phyloP scores from a whole-genome alignment of 1,284 basidiomycete species.

The Pseudozyma tsukubaensis region DNA sequence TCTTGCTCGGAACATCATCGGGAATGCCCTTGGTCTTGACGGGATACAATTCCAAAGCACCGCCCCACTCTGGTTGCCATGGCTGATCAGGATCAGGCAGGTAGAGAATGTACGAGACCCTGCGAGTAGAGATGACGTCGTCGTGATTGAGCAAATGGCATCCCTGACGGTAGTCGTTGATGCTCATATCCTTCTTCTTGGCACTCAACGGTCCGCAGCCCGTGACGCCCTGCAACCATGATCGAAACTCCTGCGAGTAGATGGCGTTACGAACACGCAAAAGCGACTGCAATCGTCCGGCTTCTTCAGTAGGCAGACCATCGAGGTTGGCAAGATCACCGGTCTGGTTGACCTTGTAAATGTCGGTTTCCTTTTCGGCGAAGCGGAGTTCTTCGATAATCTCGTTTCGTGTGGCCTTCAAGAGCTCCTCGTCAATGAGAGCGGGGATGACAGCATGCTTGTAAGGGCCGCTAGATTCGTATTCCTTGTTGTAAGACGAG shows the following conservation, averaged over 20 bases:
- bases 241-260: constrained; percentile 86
- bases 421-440: constrained; percentile 85
- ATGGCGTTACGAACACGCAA: constrained; percentile 88
- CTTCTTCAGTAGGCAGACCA: constrained; percentile 73
- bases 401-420: constrained; percentile 81
- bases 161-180: constrained; percentile 86
- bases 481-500: constrained; percentile 41
- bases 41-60: constrained; percentile 94
- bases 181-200: constrained; percentile 93
- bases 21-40: constrained; percentile 62
- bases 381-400: constrained; percentile 87
- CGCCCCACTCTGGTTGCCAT: constrained; percentile 86
- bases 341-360: constrained; percentile 98
- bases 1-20: constrained; percentile 54
- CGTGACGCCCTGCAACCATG: constrained; percentile 86
- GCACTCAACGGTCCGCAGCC: constrained; percentile 92
- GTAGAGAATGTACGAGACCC: constrained; percentile 97
- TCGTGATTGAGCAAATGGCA: constrained; percentile 80
- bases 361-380: constrained; percentile 97
- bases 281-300: constrained; percentile 56
- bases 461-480: constrained; percentile 74
- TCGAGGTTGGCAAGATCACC: constrained; percentile 94
- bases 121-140: constrained; percentile 94
- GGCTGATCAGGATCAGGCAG: constrained; percentile 83
- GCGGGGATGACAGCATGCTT: constrained; percentile 84